Base-by-base conservation (phyloP, 2,329 filamentous ascomycete species). In the Pseudogymnoascus sp. region DNA sequence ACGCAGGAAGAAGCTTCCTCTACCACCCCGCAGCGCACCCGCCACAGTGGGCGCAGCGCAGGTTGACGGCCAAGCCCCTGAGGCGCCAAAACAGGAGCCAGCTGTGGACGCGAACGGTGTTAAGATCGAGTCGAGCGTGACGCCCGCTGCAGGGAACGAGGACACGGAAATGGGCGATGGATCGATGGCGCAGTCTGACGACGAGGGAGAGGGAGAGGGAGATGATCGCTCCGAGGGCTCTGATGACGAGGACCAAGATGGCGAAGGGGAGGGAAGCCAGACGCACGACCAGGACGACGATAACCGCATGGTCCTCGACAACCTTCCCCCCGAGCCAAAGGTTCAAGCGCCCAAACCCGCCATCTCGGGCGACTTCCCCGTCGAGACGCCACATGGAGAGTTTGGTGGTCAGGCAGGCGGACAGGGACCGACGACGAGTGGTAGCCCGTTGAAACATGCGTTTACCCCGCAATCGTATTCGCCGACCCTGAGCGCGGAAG, bases 1-100 rank as follows among this genome's bases (percentile, higher is more conserved):
- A 14, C 83, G 86, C 67, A 93, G 89, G 81, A 90, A 88, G 76
- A 91, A 88, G 74, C 73, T 79, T 69, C 31, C 64, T 21, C 61
- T 68, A n/a, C 69, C 72, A 2, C 48, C 16, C 37, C 70, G 69
- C 43, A 73, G 70, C 64, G 70, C 61, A 6, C 69, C 72, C 21
- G 39, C 31, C 14, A 34, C 41, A 13, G 25, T 21, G 3, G 14
- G 48, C 60, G 57, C 62, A 21, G 57, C 43, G 36, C 62, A 48
- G 3, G 36, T 60, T 25, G 66, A 66, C 34, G 68, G 64, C 7
- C 31, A 19, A 13, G 60, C 60, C 16, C 64, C 31, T 2, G 21
- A 34, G 8, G 21, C 21, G 13, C 60, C 21, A 1, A 41, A 41
- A 6, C 25, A 36, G 21, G 60, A 37, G 36, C n/a, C 28, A 6